Percentiles rank a stretch among this genome's conserved stretches.
Evolutionary conservation across 2,329 filamentous ascomycete species (phyloP).

Genomic region (Monosporascus sp.): DNA sequence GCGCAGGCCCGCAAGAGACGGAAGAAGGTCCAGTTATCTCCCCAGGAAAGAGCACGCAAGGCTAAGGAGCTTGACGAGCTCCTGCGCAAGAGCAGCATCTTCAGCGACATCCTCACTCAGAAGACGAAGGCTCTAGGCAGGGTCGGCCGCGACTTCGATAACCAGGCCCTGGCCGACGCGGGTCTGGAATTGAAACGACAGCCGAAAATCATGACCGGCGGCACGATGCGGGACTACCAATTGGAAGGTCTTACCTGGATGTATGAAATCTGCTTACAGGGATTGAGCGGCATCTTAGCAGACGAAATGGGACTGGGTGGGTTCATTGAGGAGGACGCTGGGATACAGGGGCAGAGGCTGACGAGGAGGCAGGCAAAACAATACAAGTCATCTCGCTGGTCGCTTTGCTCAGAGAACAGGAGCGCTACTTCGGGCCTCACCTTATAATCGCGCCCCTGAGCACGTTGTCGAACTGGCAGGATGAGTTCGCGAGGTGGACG

Average conservation of each 20-base stretch:
- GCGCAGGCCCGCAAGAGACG: constrained; percentile 29
- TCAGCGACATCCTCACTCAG: constrained; percentile 57
- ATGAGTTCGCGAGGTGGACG: constrained; percentile 88
- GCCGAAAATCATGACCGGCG: constrained; percentile 77
- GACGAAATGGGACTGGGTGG: constrained; percentile 85
- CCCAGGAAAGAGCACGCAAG: constrained; percentile 51
- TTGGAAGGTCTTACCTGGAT: constrained; percentile 94
- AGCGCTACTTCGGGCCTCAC: constrained; percentile 78
- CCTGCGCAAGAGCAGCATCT: constrained; percentile 53
- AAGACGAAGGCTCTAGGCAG: constrained; percentile 59
- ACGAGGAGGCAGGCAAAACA: constrained; percentile 62
- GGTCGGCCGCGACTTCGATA: constrained; percentile 55
- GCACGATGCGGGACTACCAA: constrained; percentile 91
- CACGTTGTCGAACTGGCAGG: constrained; percentile 92
- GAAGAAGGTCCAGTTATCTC: constrained; percentile 43
- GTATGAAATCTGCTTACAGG: constrained; percentile 73
- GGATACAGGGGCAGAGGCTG: constrained; percentile 1
- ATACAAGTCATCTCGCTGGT: constrained; percentile 86
- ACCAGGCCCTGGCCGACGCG: constrained; percentile 54
- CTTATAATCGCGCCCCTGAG: constrained; percentile 86
- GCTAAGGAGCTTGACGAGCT: constrained; percentile 55
- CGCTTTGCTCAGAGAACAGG: constrained; percentile 80
- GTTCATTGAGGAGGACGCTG: constrained; percentile 10
- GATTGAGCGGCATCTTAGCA: constrained; percentile 83
- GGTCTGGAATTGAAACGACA: constrained; percentile 78